Base-by-base conservation (phyloP, 2,329 filamentous ascomycete species). In the Colletotrichum sp. region DNA sequence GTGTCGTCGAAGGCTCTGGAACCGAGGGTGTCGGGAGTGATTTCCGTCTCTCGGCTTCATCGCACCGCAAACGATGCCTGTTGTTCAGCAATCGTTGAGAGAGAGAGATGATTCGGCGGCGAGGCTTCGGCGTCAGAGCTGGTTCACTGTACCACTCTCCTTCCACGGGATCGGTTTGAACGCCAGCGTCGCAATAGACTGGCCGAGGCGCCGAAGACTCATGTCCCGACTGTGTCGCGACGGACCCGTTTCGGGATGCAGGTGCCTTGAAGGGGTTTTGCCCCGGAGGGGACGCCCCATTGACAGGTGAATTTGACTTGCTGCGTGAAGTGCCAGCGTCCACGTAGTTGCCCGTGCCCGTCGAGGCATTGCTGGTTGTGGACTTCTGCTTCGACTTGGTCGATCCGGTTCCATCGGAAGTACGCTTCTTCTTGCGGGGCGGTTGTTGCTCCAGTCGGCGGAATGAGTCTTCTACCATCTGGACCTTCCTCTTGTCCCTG, bases 401-500 rank as follows among this genome's bases (percentile, higher is more conserved):
- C 12, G 59, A 61, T 21, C 43, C 72, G 5, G 85, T 86, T 7
- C 90, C 90, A 78, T 93, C 92, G 0, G 92, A 93, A 3, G 85
- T 83, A 9, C 91, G 88, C 81, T 93, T 93, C 85, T 93, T 92
- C 82, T 93, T 93, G 34, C 89, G 87, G 0, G 90, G 85, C 48
- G 85, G 90, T 75, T 88, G 85, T 80, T 90, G 90, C 79, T 91
- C 92, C 89, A 92, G 91, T 26, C 88, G 91, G 71, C 91, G 88
- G 81, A 94, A 91, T 3, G 90, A 87, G 75, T 93, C 91, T 78
- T 94, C 92, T 0, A 93, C 88, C 88, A 92, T 92, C 24, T 91
- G 90, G 13, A 93, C 89, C 79, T 94, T 94, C 43, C 92, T 87
- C 83, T 94, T 93, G 77, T 94, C 92, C 34, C 92, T 89, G 77